Conservation (phyloP, 441 rosid species). For the Erysimum pusillum region DNA sequence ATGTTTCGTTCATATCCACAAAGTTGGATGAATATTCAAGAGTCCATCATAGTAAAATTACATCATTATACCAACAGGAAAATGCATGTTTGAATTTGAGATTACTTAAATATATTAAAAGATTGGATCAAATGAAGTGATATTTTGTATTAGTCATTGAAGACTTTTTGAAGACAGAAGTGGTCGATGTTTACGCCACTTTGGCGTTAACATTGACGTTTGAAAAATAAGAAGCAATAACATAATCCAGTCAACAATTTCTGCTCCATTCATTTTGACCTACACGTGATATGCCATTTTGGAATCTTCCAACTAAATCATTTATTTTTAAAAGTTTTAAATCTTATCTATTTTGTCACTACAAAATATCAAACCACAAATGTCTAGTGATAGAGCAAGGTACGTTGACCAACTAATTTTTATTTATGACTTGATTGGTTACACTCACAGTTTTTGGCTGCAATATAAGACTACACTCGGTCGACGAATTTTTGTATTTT, state of each 20-base stretch:
- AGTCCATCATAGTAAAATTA: no score
- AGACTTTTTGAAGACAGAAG: conserved; percentile 15
- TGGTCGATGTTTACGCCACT: conserved; percentile 40
- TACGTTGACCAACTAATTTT: conserved; percentile 25
- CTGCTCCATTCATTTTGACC: conserved; percentile 37
- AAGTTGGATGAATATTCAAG: no score
- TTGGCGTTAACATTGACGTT: conserved; percentile 34
- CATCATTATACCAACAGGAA: no score
- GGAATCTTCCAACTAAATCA: conserved; percentile 14
- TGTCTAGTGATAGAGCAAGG: background rate
- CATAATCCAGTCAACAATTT: conserved; percentile 38
- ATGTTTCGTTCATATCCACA: no score
- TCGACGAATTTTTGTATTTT: background rate
- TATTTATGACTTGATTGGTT: conserved; percentile 26
- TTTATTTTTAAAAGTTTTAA: background rate
- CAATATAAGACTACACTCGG: conserved; percentile 20
- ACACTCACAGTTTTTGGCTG: conserved; percentile 25
- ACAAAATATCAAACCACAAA: background rate
- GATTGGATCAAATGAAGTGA: background rate
- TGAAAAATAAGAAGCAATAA: background rate
- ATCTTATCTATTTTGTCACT: background rate
- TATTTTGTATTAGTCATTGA: background rate
- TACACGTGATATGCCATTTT: conserved; percentile 33
- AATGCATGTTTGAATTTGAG: no score
- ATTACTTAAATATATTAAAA: no score